These are phyloP conservation scores for Diplocarpon rosae DNA, from an alignment of 2,329 filamentous ascomycete species.

Conservation along the genomic window DNA sequence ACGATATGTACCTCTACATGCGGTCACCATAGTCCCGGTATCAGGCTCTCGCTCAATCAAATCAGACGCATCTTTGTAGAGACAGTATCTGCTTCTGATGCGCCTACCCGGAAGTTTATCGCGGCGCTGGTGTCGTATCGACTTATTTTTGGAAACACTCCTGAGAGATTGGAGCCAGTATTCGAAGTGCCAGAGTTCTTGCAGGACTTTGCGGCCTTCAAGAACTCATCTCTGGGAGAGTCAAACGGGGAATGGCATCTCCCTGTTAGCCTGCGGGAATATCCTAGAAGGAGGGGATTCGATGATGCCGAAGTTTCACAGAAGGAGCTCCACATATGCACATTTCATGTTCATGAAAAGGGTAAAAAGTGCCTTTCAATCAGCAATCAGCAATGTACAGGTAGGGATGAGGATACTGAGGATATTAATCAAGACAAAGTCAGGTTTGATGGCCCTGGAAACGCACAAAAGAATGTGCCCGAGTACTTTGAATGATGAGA, in stretches of 20 bases:
- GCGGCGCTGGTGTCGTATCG: slow-evolving; percentile 1
- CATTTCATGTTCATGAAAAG: slow-evolving; percentile 1
- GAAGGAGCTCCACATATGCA: not conserved
- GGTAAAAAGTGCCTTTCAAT: not conserved
- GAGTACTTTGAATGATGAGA: too few relatives aligned
- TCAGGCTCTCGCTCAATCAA: not conserved
- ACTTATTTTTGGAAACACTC: slow-evolving; percentile 1
- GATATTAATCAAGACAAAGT: too few relatives aligned
- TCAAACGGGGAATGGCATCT: not conserved
- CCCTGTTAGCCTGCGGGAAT: not conserved
- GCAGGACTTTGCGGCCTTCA: slow-evolving; percentile 1
- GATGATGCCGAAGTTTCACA: not conserved
- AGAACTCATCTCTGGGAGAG: not conserved
- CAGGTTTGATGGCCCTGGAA: too few relatives aligned
- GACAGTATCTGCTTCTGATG: not conserved
- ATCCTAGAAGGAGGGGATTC: not conserved
- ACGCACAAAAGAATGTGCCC: too few relatives aligned
- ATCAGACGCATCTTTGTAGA: not conserved
- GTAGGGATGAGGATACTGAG: too few relatives aligned
- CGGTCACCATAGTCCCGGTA: not conserved
- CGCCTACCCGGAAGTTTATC: slow-evolving; percentile 1
- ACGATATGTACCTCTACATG: not conserved
- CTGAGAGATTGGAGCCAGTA: not conserved
- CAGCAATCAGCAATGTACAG: too few relatives aligned
- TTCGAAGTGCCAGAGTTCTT: slow-evolving; percentile 2